phyloP scores from a whole-genome alignment of 768 basidiomycete genomes.

The Russula griseocarnosa region DNA sequence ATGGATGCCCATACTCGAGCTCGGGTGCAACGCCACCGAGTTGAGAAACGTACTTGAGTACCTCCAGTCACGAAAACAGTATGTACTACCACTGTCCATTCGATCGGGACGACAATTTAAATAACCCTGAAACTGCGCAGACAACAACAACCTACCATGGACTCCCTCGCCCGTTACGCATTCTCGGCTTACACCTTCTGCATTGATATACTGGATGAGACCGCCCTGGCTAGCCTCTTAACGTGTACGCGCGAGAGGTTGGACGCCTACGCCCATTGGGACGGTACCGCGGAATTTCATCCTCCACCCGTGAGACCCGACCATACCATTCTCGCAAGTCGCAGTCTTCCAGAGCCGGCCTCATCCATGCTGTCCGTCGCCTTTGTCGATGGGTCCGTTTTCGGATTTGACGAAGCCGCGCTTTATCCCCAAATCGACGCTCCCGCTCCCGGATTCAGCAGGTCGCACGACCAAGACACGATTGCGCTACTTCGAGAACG shows the following conservation, averaged over 20 bases:
- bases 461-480: conserved; percentile 3
- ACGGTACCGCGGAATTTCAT: conserved; percentile 3
- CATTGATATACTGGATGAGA: conserved; percentile 11
- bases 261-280: conserved; percentile 16
- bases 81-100: neutral
- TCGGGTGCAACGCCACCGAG: conserved; percentile 17
- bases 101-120: neutral
- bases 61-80: conserved; percentile 15
- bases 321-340: conserved; percentile 16
- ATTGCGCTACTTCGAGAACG: conserved; percentile 12
- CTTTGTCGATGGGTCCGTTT: conserved; percentile 22
- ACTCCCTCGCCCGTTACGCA: conserved; percentile 21
- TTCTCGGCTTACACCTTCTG: conserved; percentile 17
- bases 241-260: conserved; percentile 6
- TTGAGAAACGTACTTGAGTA: conserved; percentile 24
- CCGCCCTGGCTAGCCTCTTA: conserved; percentile 10
- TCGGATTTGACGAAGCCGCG: neutral
- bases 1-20: conserved; percentile 24
- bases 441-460: neutral
- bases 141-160: conserved; percentile 1
- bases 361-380: conserved; percentile 16
- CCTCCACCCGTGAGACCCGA: conserved; percentile 6
- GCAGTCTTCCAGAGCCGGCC: conserved; percentile 18
- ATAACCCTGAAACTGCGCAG: conserved; percentile 3
- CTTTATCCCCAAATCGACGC: neutral